phyloP scores from a whole-genome alignment of 2,329 filamentous ascomycete genomes.

The Lachnellula hyalina region DNA sequence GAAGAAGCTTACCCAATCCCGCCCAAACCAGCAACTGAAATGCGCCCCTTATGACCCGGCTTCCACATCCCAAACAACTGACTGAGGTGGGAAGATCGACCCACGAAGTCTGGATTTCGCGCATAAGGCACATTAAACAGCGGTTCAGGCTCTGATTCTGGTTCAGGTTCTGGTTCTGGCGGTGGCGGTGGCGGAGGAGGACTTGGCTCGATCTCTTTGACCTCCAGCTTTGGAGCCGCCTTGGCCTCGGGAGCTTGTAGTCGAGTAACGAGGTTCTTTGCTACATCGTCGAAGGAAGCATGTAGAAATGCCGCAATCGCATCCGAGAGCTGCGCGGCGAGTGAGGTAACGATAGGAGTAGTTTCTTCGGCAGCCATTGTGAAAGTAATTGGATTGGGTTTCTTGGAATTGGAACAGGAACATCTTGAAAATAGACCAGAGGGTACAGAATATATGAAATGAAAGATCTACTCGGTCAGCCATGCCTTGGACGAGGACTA shows the following conservation, averaged over 20 bases:
- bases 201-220: slow-evolving; percentile 1
- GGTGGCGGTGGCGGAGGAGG: slow-evolving; percentile 3
- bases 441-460: slow-evolving; percentile 1
- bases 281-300: slow-evolving; percentile 2
- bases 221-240: background rate
- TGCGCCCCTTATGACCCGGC: slow-evolving; percentile 16
- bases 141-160: slow-evolving; percentile 2
- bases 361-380: background rate
- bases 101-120: slow-evolving; percentile 22
- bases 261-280: slow-evolving; percentile 1
- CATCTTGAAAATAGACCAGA: background rate
- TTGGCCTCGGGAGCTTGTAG: background rate
- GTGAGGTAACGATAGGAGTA: background rate
- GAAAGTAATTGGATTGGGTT: background rate
- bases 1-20: slow-evolving; percentile 19
- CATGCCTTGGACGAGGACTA: background rate
- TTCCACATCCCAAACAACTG: slow-evolving; percentile 24
- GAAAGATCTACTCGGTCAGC: background rate
- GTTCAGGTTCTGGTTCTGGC: slow-evolving; percentile 1
- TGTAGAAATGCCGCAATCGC: slow-evolving; percentile 4
- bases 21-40: slow-evolving; percentile 24
- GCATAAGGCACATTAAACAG: slow-evolving; percentile 17
- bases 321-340: slow-evolving; percentile 5
- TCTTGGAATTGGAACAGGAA: background rate
- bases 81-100: slow-evolving; percentile 13